Conservation (phyloP, 2,329 filamentous ascomycete genomes). For the Helotiales sp. region DNA sequence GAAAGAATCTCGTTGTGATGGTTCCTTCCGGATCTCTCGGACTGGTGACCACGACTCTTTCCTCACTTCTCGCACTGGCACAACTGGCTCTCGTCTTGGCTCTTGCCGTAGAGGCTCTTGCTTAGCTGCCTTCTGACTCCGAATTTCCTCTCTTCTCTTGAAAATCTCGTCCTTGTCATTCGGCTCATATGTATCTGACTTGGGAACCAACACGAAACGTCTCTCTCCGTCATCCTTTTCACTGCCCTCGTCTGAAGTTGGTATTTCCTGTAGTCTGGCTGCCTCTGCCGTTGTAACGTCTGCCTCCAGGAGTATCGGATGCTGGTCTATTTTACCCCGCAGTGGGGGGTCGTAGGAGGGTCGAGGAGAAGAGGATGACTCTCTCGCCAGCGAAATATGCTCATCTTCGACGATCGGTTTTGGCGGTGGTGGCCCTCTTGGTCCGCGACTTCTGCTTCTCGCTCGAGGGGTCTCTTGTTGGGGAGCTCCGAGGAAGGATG, state of each 20-base stretch:
- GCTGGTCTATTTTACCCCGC: slow-evolving; percentile 67
- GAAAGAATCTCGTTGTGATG: background rate
- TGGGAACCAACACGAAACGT: slow-evolving; percentile 61
- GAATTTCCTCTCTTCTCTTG: background rate
- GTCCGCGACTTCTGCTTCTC: slow-evolving; percentile 24
- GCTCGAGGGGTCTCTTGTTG: slow-evolving; percentile 8
- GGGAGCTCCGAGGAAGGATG: slow-evolving; percentile 12
- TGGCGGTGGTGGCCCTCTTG: slow-evolving; percentile 47
- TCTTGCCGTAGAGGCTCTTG: slow-evolving; percentile 2
- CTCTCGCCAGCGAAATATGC: slow-evolving; percentile 58
- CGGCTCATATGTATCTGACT: slow-evolving; percentile 16
- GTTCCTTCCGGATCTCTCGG: background rate
- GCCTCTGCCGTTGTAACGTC: slow-evolving; percentile 36
- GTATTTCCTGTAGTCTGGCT: slow-evolving; percentile 27
- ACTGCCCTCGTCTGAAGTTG: slow-evolving; percentile 20
- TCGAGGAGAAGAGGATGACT: slow-evolving; percentile 40
- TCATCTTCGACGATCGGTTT: slow-evolving; percentile 72
- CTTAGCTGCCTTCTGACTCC: background rate
- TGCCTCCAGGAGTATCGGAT: slow-evolving; percentile 65
- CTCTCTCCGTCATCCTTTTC: slow-evolving; percentile 46
- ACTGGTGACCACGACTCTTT: too few species aligned
- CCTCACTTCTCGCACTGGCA: too few species aligned
- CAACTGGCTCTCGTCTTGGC: background rate
- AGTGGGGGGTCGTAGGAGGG: slow-evolving; percentile 54
- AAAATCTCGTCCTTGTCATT: slow-evolving; percentile 6